Conservation (phyloP, 2,329 filamentous ascomycete species). For the Ceratocystis cacaofunesta region DNA sequence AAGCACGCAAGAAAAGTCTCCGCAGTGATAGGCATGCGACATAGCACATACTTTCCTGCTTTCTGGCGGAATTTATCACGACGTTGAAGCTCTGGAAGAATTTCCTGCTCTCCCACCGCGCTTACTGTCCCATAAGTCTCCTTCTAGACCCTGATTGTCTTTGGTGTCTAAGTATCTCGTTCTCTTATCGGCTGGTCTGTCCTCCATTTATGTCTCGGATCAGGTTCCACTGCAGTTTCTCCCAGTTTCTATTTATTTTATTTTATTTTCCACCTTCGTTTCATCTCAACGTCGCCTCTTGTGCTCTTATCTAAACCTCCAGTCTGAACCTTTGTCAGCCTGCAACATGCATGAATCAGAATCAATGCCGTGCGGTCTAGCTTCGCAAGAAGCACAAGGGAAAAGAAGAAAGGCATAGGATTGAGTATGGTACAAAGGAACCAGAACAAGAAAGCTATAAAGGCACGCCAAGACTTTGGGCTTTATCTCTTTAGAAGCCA, state of each 20-base stretch:
- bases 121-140: too few species aligned
- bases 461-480: too few species aligned
- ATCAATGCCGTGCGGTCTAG: background rate
- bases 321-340: background rate
- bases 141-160: background rate
- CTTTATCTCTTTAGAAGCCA: too few species aligned
- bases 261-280: background rate
- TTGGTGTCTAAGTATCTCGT: background rate
- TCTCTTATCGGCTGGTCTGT: background rate
- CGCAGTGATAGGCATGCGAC: too few species aligned
- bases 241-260: background rate
- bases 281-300: background rate
- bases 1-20: too few species aligned
- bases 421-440: background rate
- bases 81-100: too few species aligned
- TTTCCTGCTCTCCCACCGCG: too few species aligned
- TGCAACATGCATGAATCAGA: background rate
- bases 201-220: background rate
- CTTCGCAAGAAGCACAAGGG: background rate
- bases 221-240: background rate
- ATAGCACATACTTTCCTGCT: too few species aligned
- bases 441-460: background rate
- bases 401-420: background rate
- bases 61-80: too few species aligned
- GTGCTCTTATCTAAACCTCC: background rate